Percentiles rank a stretch among this genome's conserved stretches.
phyloP scores from a whole-genome alignment of 257 asterid species.

The Coffea eugenioides region DNA sequence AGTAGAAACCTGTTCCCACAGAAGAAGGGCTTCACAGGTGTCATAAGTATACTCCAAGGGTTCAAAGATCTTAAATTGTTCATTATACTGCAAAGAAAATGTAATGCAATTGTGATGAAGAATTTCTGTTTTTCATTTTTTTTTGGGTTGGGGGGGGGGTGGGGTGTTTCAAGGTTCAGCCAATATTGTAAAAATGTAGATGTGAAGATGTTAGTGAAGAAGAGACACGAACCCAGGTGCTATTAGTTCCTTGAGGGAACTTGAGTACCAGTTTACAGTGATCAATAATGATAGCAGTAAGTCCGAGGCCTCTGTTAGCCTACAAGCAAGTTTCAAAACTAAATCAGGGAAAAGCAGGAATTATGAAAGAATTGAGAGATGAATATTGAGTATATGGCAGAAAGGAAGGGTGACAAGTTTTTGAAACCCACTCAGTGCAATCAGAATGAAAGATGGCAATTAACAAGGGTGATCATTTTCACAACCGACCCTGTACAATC shows the following conservation, averaged over 20 bases:
- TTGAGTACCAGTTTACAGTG: conserved; percentile 88
- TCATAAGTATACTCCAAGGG: conserved; percentile 92
- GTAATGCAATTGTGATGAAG: background rate
- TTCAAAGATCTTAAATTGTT: conserved; percentile 84
- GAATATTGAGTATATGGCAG: background rate
- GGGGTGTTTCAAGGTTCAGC: background rate
- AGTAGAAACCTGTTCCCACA: conserved; percentile 91
- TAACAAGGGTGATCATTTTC: background rate
- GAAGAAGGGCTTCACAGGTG: conserved; percentile 79
- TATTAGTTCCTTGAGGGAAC: conserved; percentile 92
- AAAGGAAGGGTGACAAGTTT: background rate
- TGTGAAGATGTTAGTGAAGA: background rate
- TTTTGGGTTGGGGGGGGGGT: too few relatives aligned
- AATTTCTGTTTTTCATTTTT: too few relatives aligned
- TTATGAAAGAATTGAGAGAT: background rate
- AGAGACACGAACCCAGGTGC: conserved; percentile 81
- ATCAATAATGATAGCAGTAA: conserved; percentile 79
- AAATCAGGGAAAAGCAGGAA: background rate
- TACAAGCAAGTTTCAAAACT: conserved; percentile 37
- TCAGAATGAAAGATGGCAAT: background rate
- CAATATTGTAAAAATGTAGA: background rate
- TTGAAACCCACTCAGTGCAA: background rate
- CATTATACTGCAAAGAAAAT: conserved; percentile 69
- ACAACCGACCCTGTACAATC: background rate
- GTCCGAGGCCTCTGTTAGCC: conserved; percentile 96